phyloP scores from a whole-genome alignment of 257 asterid genomes.

The Fraxinus quadrangulata region DNA sequence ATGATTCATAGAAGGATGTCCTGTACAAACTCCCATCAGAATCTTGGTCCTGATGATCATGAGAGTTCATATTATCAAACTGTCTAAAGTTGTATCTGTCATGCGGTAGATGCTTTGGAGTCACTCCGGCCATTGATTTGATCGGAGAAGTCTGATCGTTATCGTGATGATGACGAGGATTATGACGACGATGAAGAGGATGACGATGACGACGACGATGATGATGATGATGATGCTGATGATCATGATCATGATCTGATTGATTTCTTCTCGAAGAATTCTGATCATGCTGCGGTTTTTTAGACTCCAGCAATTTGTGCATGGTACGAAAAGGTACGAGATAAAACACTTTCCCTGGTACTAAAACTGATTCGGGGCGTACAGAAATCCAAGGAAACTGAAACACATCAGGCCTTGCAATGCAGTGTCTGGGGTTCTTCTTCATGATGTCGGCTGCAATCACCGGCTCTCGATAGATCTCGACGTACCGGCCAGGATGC shows the following conservation, averaged over 20 bases:
- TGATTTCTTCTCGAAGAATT: not conserved
- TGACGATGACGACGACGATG: not conserved
- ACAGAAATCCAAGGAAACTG: constrained; percentile 62
- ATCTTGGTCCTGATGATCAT: constrained; percentile 10
- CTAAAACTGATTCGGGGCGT: constrained; percentile 50
- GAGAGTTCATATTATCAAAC: not conserved
- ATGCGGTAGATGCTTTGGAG: constrained; percentile 21
- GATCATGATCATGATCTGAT: not conserved
- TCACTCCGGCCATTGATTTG: constrained; percentile 21
- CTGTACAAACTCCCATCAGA: constrained; percentile 15
- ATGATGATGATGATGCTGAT: not conserved
- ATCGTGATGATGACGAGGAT: too few species aligned
- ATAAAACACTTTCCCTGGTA: constrained; percentile 47
- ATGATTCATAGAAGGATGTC: constrained; percentile 31
- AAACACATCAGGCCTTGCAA: constrained; percentile 73
- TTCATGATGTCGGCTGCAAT: constrained; percentile 24
- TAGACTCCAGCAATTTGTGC: constrained; percentile 31
- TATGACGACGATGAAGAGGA: too few species aligned
- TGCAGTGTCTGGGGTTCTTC: constrained; percentile 57
- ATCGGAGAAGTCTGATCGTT: not conserved
- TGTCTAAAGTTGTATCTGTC: not conserved
- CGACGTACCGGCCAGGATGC: constrained; percentile 50
- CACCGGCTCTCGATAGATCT: constrained; percentile 44
- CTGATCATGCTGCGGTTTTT: not conserved
- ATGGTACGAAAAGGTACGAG: constrained; percentile 36